Evolutionary conservation across 768 basidiomycete species (phyloP).

Genomic region (Leccinum olivaceopallidum): DNA sequence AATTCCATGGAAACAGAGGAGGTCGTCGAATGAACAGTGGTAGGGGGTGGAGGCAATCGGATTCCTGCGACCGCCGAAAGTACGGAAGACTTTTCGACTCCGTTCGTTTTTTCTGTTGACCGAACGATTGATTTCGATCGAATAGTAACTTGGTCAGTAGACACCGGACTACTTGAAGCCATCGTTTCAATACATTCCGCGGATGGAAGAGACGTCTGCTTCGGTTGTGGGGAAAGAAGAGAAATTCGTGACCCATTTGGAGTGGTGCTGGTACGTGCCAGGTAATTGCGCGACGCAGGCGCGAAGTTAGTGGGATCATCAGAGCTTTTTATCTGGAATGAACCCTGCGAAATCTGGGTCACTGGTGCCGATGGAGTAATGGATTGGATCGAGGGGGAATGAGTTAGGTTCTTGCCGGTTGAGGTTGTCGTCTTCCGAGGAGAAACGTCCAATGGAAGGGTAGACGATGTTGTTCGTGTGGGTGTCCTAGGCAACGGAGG

Average conservation of each 20-base stretch:
- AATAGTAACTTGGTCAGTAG: not conserved
- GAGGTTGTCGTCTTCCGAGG: constrained; percentile 12
- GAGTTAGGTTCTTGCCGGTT: constrained; percentile 12
- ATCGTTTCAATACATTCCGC: constrained; percentile 17
- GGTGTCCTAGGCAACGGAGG: constrained; percentile 33
- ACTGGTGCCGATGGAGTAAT: constrained; percentile 31
- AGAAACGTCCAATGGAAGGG: not conserved
- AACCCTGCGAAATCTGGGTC: constrained; percentile 19
- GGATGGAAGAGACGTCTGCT: constrained; percentile 29
- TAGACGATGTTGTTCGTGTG: constrained; percentile 6
- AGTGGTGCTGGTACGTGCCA: not conserved
- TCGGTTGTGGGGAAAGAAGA: constrained; percentile 23
- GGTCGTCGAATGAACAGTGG: constrained; percentile 14
- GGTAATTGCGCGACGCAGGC: constrained; percentile 18
- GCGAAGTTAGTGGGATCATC: constrained; percentile 1
- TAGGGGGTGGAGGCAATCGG: constrained; percentile 1
- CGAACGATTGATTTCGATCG: constrained; percentile 33
- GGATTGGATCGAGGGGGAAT: constrained; percentile 17
- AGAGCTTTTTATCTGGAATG: constrained; percentile 19
- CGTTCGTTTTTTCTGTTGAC: constrained; percentile 25
- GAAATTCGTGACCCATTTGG: constrained; percentile 22
- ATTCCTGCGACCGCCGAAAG: constrained; percentile 12
- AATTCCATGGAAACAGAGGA: constrained; percentile 25
- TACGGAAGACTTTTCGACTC: constrained; percentile 17
- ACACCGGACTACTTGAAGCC: constrained; percentile 1